phyloP scores from a whole-genome alignment of 106 monocot genomes.

The Dendrobium officinale region DNA sequence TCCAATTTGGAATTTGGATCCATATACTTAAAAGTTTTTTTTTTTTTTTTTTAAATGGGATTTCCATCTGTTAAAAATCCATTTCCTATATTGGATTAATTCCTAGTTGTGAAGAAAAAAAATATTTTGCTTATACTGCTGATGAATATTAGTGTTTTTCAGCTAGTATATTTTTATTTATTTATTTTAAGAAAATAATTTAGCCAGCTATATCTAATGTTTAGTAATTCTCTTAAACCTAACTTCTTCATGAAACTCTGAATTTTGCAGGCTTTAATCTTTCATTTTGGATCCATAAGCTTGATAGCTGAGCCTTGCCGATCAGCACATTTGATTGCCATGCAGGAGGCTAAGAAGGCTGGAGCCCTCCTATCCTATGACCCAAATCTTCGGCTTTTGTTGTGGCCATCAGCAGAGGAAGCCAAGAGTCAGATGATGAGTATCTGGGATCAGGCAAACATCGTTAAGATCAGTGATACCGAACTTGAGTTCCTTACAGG shows the following conservation, averaged over 20 bases:
- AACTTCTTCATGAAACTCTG: not conserved
- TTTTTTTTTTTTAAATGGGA: not conserved
- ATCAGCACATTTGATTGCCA: slow-evolving; percentile 54
- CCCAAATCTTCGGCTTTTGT: slow-evolving; percentile 38
- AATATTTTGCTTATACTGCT: not conserved
- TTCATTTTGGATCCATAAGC: slow-evolving; percentile 83
- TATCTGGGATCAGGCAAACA: slow-evolving; percentile 67
- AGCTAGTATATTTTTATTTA: not conserved
- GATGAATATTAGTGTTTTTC: not conserved
- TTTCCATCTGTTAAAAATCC: not conserved
- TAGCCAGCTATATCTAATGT: not conserved
- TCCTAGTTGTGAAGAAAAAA: not conserved
- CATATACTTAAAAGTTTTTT: not conserved
- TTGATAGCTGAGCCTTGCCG: slow-evolving; percentile 70
- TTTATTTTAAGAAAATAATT: not conserved
- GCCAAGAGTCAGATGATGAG: slow-evolving; percentile 47
- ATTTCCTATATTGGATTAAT: not conserved
- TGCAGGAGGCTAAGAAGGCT: slow-evolving; percentile 48
- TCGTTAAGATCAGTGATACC: slow-evolving; percentile 56
- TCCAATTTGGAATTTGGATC: not conserved
- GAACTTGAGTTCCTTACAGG: slow-evolving; percentile 68
- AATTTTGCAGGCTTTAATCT: slow-evolving; percentile 40
- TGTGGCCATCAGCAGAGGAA: slow-evolving; percentile 50
- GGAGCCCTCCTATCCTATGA: slow-evolving; percentile 57
- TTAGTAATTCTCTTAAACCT: not conserved